Evolutionary conservation across 305 asterid genomes (phyloP), one percentile per base, ranked within the genome.

Genomic region (Striga hermonthica): DNA sequence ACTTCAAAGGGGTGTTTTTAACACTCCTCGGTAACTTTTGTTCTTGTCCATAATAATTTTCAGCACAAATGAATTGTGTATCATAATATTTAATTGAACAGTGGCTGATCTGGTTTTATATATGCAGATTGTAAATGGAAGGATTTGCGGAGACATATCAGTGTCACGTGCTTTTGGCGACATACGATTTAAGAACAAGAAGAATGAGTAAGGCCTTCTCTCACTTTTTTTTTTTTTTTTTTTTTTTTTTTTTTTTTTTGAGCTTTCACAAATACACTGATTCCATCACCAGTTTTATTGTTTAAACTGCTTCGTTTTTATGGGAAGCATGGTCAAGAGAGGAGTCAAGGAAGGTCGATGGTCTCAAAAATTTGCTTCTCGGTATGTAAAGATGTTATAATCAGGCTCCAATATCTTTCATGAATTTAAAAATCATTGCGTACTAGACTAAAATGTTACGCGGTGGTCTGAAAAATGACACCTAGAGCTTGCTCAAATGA

Each of bases 111-210:
- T 68, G 48, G 59, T 64, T 49, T 55, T 60, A 35, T 60, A 36
- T 66, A 52, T 74, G 64, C 81, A 89, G 97, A 87, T 92, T 71
- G 71, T 52, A 41, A 75, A 90, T 73, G 97, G 95, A 73, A 84
- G 96, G 78, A 86, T 90, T 52, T 88, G 99, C 64, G 96, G 95
- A 62, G 96, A 93, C 74, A 86, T 93, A 31, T 78, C 97, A 36
- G 95, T 90, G 40, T 88, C 95, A 38, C 99, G 96, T 74, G 85
- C 96, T 61, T 90, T 92, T 78, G 98, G 97, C 22, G 98, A 90
- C 75, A 74, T 82, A 57, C 81, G 92, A 64, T 92, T 90, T 64
- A 92, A 92, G 85, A 83, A 79, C 69, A 90, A 84, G 86, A 87
- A 86, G 82, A 72, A 75, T 4, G 96, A 90, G 96, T 89, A 69